Base-by-base conservation (phyloP, 2,329 filamentous ascomycete genomes). In the Ophiostoma novo-ulmi region DNA sequence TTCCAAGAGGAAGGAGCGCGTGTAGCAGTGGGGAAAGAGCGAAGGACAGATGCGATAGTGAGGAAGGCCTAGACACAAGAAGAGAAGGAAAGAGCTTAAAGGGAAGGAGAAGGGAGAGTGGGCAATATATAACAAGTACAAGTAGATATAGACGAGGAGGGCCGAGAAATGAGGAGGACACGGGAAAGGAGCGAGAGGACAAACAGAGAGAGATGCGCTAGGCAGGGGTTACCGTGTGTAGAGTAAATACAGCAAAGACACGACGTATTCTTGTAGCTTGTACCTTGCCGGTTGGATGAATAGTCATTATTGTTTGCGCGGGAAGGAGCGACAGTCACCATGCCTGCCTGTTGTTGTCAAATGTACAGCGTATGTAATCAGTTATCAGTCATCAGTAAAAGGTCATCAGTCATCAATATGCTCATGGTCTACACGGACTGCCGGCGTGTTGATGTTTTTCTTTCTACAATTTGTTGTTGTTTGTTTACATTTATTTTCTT, bases 151-250 rank as follows among this genome's bases (percentile, higher is more conserved):
- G 31, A 31, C 31, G 31, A 58, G 52, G 11, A 26, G 22, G 52
- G 58, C 66, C 22, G n/a, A 58, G 64, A 48, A 48, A 48, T n/a
- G 38, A n/a, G 44, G 44, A 48, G 44, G 44, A 48, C 44, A 48
- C 44, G 38, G n/a, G 38, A 44, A 58, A 36, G 67, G 20, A 41
- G 67, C 22, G 17, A 26, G n/a, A 22, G n/a, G 52, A 10, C 52
- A 26, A 71, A 61, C 22, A 67, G 67, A 48, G 61, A 41, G 61
- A 26, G 39, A 61, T 68, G 68, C 70, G 68, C 70, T 71, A 71
- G 64, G 70, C 70, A 71, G 39, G 70, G 70, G 70, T 36, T 36
- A 10, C 36, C 10, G 20, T 31, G 64, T 39, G 17, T 22, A 48
- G n/a, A 48, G 17, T 22, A 48, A 48, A 48, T 48, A 20, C 44